A percentile compares a stretch with the other conserved stretches of the same genome.
Evolutionary conservation across 192 early-diverging fungal species (phyloP).

Genomic region (Obelidium mucronatum): DNA sequence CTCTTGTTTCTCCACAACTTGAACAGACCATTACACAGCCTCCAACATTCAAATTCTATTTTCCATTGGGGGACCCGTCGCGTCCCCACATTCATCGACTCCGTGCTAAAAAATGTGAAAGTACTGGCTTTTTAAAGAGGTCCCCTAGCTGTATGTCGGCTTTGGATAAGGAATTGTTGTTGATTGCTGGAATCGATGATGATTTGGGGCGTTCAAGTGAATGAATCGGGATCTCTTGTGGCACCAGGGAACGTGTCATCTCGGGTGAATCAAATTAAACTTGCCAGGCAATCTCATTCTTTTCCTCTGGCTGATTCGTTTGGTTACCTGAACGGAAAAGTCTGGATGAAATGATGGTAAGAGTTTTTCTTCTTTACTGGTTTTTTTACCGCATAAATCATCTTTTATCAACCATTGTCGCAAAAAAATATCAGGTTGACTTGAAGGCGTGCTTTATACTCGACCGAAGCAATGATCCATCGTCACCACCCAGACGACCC

Average conservation of each 20-base stretch:
- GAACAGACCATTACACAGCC: no score
- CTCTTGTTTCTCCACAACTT: no score
- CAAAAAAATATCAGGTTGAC: background rate
- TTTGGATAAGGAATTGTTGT: no score
- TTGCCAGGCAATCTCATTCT: no score
- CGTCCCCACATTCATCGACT: background rate
- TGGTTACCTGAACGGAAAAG: background rate
- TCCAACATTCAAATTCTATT: background rate
- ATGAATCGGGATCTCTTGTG: no score
- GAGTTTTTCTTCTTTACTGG: no score
- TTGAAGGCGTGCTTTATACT: background rate
- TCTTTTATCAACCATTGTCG: background rate
- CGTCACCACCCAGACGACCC: background rate
- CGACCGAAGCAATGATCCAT: background rate
- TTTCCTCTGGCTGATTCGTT: no score
- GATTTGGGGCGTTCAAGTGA: background rate
- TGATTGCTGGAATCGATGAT: background rate
- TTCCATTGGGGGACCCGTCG: background rate
- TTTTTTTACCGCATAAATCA: background rate
- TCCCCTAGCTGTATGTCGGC: no score
- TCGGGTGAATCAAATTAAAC: no score
- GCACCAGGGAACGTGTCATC: no score
- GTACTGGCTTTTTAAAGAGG: background rate
- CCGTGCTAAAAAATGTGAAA: background rate
- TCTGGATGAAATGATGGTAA: background rate